phyloP scores from a whole-genome alignment of 345 rosid species.

The Linum tenue region DNA sequence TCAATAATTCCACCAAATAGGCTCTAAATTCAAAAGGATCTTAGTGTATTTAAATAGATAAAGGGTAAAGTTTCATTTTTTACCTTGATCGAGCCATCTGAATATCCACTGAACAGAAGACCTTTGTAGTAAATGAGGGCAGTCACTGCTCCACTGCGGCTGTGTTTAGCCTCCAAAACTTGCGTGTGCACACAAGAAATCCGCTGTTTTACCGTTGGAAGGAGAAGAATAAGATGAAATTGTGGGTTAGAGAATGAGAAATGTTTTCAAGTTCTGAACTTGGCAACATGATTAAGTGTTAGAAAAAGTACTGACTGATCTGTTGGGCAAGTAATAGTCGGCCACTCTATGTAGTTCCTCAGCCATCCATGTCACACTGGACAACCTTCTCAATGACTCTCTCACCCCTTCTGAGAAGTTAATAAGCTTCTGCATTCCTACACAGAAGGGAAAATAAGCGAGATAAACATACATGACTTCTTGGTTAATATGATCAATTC shows the following conservation, averaged over 20 bases:
- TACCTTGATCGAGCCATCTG: constrained; percentile 84
- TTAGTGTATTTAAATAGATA: not conserved
- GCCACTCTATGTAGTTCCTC: constrained; percentile 85
- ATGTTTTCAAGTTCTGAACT: not conserved
- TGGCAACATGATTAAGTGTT: not conserved
- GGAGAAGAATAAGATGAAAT: not conserved
- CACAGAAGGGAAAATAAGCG: constrained; percentile 4
- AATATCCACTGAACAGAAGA: constrained; percentile 68
- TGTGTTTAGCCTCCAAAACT: constrained; percentile 56
- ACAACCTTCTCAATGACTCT: constrained; percentile 77
- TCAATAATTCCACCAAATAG: not conserved
- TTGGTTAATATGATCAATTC: not conserved
- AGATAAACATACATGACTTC: not conserved
- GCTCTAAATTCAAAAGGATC: not conserved
- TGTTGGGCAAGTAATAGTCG: constrained; percentile 58
- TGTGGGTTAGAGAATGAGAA: not conserved
- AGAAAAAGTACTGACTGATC: constrained; percentile 46
- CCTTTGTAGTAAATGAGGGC: constrained; percentile 85
- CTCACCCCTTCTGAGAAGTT: constrained; percentile 79
- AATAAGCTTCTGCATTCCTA: constrained; percentile 74
- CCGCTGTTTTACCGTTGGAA: constrained; percentile 44
- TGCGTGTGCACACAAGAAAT: constrained; percentile 91
- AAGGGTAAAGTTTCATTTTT: not conserved
- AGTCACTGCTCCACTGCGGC: constrained; percentile 63
- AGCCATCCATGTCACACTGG: constrained; percentile 87